phyloP scores from a whole-genome alignment of 2,329 filamentous ascomycete genomes.

The Xylariomycetidae sp. region DNA sequence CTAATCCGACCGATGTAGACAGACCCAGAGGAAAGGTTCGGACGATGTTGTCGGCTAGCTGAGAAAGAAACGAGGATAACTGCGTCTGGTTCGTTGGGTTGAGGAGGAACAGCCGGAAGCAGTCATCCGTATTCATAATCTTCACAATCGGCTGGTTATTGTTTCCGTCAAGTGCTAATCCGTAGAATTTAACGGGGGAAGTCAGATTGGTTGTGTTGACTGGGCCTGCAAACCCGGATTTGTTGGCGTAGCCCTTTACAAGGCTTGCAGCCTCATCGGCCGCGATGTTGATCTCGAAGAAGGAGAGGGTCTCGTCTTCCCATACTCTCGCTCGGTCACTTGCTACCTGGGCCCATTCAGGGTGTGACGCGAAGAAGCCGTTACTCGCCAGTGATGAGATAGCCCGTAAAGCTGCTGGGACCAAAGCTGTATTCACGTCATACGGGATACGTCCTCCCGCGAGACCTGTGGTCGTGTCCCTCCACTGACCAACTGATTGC shows the following conservation, averaged over 20 bases:
- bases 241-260: slow-evolving; percentile 43
- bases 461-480: slow-evolving; percentile 55
- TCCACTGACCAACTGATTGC: slow-evolving; percentile 57
- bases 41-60: slow-evolving; percentile 53
- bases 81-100: slow-evolving; percentile 55
- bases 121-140: slow-evolving; percentile 61
- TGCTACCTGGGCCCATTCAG: slow-evolving; percentile 42
- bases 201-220: slow-evolving; percentile 37
- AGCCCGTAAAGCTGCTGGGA: slow-evolving; percentile 55
- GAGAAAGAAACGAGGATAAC: slow-evolving; percentile 51
- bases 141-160: slow-evolving; percentile 43
- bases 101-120: slow-evolving; percentile 58
- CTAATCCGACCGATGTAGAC: slow-evolving; percentile 48
- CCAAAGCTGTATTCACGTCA: slow-evolving; percentile 60
- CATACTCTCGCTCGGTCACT: slow-evolving; percentile 52
- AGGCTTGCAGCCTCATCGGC: slow-evolving; percentile 38
- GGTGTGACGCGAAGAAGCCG: slow-evolving; percentile 46
- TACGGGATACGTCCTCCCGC: slow-evolving; percentile 61
- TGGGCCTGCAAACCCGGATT: slow-evolving; percentile 38
- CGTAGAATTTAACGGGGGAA: slow-evolving; percentile 47
- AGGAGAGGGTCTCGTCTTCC: slow-evolving; percentile 55
- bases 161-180: slow-evolving; percentile 50
- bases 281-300: slow-evolving; percentile 49
- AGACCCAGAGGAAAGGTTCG: slow-evolving; percentile 56
- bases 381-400: slow-evolving; percentile 47